These are phyloP conservation scores for Dothistroma septosporum DNA, from an alignment of 2,329 filamentous ascomycete genomes.

Conservation along the genomic window DNA sequence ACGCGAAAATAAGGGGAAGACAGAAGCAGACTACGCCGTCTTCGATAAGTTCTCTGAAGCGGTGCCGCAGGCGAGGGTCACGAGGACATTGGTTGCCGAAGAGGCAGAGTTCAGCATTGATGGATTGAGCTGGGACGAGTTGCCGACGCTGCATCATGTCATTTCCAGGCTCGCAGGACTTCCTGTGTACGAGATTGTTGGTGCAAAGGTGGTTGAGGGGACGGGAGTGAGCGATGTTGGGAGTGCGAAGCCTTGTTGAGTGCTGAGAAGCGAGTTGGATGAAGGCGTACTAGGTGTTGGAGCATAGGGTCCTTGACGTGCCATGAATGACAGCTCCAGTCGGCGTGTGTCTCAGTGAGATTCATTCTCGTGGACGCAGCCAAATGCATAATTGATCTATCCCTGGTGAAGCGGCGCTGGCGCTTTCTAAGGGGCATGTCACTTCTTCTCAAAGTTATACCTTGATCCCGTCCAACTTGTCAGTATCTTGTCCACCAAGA, in stretches of 20 bases:
- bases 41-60: conserved; percentile 12
- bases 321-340: no score
- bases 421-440: no score
- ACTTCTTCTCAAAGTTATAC: no score
- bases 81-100: conserved; percentile 2
- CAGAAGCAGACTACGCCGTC: conserved; percentile 38
- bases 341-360: no score
- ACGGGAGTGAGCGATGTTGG: conserved; percentile 12
- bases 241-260: conserved; percentile 12
- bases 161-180: conserved; percentile 10
- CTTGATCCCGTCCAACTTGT: conserved; percentile 22
- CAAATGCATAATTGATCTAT: no score
- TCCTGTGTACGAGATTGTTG: conserved; percentile 13
- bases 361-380: no score
- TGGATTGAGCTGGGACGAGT: conserved; percentile 6
- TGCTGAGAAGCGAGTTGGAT: no score
- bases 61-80: conserved; percentile 6
- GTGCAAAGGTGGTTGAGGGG: conserved; percentile 15
- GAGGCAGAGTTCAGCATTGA: conserved; percentile 8
- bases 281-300: no score
- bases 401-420: no score
- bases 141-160: conserved; percentile 17
- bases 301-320: no score
- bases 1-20: conserved; percentile 38
- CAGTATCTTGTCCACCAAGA: conserved; percentile 43